phyloP scores from a whole-genome alignment of 2,329 filamentous ascomycete species.

The Fusarium annulatum region DNA sequence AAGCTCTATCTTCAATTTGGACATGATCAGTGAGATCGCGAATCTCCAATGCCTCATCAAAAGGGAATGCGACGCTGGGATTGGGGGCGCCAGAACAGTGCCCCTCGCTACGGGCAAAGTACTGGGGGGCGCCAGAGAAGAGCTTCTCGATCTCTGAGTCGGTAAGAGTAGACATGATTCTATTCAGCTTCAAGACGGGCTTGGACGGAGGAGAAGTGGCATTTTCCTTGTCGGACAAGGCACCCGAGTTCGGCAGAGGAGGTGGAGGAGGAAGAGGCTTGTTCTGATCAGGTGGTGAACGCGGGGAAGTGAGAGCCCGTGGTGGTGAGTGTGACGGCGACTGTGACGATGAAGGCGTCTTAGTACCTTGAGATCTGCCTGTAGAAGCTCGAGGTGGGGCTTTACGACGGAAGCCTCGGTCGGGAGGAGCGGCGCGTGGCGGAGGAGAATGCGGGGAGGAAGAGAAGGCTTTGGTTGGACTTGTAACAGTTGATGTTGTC shows the following conservation, averaged over 20 bases:
- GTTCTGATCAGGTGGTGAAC: slow-evolving; percentile 60
- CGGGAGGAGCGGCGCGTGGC: slow-evolving; percentile 40
- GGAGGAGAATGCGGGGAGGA: slow-evolving; percentile 44
- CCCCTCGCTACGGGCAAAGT: slow-evolving; percentile 70
- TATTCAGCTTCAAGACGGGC: slow-evolving; percentile 62
- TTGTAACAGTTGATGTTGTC: slow-evolving; percentile 1
- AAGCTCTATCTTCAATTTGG: slow-evolving; percentile 71
- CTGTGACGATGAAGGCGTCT: slow-evolving; percentile 35
- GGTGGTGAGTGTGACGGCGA: slow-evolving; percentile 42
- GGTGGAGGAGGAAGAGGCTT: slow-evolving; percentile 68
- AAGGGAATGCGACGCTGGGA: slow-evolving; percentile 74
- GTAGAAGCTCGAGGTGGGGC: slow-evolving; percentile 36
- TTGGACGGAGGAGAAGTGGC: slow-evolving; percentile 47
- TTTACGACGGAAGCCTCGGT: slow-evolving; percentile 42
- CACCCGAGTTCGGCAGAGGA: slow-evolving; percentile 58
- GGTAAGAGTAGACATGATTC: slow-evolving; percentile 70
- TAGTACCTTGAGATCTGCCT: slow-evolving; percentile 27
- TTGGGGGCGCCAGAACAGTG: slow-evolving; percentile 69
- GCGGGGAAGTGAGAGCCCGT: slow-evolving; percentile 47
- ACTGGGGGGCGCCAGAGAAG: slow-evolving; percentile 81
- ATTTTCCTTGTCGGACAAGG: slow-evolving; percentile 44
- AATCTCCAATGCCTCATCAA: slow-evolving; percentile 71
- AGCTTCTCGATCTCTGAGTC: slow-evolving; percentile 73
- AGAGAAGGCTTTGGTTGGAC: background rate
- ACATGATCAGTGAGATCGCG: slow-evolving; percentile 73